These are phyloP conservation scores for Chrysoporthe puriensis DNA, from an alignment of 2,329 filamentous ascomycete species.

Conservation along the genomic window DNA sequence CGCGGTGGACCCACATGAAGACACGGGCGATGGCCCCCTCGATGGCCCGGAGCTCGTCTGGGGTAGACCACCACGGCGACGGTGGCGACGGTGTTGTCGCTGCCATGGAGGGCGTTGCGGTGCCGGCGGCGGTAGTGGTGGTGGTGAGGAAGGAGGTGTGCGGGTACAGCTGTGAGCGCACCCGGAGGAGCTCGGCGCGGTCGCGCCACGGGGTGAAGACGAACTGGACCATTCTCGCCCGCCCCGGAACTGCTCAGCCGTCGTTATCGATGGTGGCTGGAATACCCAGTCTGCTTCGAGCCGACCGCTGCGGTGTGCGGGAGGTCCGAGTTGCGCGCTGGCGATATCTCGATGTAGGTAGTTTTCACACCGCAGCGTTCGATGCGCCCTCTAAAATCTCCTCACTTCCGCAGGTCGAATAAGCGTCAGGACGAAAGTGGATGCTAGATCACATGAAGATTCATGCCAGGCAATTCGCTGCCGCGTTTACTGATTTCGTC, in stretches of 20 bases:
- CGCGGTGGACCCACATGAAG: conserved; percentile 72
- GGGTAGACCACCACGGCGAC: conserved; percentile 14
- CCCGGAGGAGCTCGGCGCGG: conserved; percentile 65
- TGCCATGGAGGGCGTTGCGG: background rate
- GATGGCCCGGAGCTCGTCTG: conserved; percentile 30
- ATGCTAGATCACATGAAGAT: background rate
- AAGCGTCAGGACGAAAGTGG: background rate
- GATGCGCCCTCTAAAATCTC: too few relatives aligned
- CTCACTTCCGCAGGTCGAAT: too few relatives aligned
- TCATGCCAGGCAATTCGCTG: background rate
- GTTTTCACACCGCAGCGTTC: too few relatives aligned
- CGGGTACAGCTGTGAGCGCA: conserved; percentile 68
- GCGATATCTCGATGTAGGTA: too few relatives aligned
- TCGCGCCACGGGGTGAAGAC: conserved; percentile 75
- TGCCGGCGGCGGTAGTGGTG: background rate
- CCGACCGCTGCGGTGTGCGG: too few relatives aligned
- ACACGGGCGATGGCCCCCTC: conserved; percentile 59
- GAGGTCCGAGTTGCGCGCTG: too few relatives aligned
- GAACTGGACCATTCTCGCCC: conserved; percentile 65
- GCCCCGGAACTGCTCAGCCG: conserved; percentile 26
- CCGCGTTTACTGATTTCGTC: background rate
- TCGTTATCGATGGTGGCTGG: background rate
- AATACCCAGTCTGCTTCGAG: background rate
- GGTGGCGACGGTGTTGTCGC: conserved; percentile 26
- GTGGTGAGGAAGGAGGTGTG: conserved; percentile 23